phyloP scores from a whole-genome alignment of 164 flowering plant genomes.

The Macadamia tetraphylla region DNA sequence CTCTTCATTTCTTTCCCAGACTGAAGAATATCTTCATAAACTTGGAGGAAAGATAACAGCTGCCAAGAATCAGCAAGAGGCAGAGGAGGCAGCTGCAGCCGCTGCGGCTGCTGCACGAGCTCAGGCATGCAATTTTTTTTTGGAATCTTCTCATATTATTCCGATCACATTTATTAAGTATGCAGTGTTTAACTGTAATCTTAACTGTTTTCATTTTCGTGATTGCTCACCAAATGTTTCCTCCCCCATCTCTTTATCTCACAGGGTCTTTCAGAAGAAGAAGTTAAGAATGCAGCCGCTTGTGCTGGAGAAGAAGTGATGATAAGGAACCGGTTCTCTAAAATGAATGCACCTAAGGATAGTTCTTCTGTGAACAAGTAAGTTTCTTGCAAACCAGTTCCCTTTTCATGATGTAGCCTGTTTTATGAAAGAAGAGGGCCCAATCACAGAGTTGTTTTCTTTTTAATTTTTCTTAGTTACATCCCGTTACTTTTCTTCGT shows the following conservation, averaged over 20 bases:
- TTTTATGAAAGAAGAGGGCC: too few species aligned
- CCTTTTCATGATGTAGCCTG: neutral
- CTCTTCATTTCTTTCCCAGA: conserved; percentile 90
- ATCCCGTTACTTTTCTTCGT: too few species aligned
- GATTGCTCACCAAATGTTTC: too few species aligned
- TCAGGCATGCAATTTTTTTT: conserved; percentile 48
- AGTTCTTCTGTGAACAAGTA: conserved; percentile 84
- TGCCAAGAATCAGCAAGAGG: conserved; percentile 91
- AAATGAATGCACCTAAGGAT: conserved; percentile 98
- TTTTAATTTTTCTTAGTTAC: too few species aligned
- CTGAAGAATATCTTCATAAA: conserved; percentile 93
- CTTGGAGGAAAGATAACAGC: conserved; percentile 93
- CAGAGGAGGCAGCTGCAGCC: conserved; percentile 84
- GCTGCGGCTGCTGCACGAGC: conserved; percentile 88
- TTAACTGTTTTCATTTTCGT: neutral
- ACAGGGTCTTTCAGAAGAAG: conserved; percentile 99
- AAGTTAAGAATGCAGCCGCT: conserved; percentile 85
- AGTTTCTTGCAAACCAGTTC: conserved; percentile 14
- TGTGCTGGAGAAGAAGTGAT: conserved; percentile 97
- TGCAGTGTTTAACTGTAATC: neutral
- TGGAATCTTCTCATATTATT: neutral
- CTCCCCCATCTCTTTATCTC: neutral
- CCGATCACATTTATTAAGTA: neutral
- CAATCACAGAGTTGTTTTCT: too few species aligned
- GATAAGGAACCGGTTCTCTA: conserved; percentile 89